Base-by-base conservation (phyloP, 2,329 filamentous ascomycete species). In the Trichoderma endophyticum region DNA sequence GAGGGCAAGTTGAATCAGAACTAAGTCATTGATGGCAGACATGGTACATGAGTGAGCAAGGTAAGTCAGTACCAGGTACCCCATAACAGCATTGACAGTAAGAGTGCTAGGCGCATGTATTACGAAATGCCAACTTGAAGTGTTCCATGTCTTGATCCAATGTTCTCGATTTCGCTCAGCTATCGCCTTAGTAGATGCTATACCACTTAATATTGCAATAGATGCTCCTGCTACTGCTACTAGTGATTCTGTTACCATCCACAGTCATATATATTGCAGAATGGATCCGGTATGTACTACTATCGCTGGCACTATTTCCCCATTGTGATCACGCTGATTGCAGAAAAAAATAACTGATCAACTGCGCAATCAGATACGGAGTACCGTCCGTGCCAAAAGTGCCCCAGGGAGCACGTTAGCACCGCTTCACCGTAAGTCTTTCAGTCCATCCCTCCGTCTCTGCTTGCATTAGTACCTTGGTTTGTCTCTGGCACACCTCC, bases 341-440 rank as follows among this genome's bases (percentile, higher is more conserved):
- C 63, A 66, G 48, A 66, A 65, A 65, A 24, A 51, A 54, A 12
- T 21, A 54, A 54, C 21, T 24, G 28, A 34, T 32, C 57, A 60
- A 34, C 26, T 67, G 32, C 54, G 34, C 56, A 39, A 39, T 43
- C 56, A 26, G 39, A 15, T 21, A 15, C 63, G 57, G 39, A 60
- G 34, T 60, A 34, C 32, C 57, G 30, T 60, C 30, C 21, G 32
- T 32, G 57, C 57, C 57, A 60, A 60, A 60, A 60, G 57, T 60
- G 30, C 30, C 57, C 57, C 57, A 60, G 57, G 57, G 57, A 60
- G 57, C 18, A 60, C 30, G 34, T 36, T 18, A 28, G 57, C 57
- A 60, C 32, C 57, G 32, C 64, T 68, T 68, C 65, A 68, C 65
- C 65, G 65, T 68, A 59, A 68, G 32, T 68, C 65, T 60, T 68